Evolutionary conservation across 2,329 filamentous ascomycete genomes (phyloP), one percentile per base, ranked within the genome.

Genomic region (Pleoardoris graminearum): DNA sequence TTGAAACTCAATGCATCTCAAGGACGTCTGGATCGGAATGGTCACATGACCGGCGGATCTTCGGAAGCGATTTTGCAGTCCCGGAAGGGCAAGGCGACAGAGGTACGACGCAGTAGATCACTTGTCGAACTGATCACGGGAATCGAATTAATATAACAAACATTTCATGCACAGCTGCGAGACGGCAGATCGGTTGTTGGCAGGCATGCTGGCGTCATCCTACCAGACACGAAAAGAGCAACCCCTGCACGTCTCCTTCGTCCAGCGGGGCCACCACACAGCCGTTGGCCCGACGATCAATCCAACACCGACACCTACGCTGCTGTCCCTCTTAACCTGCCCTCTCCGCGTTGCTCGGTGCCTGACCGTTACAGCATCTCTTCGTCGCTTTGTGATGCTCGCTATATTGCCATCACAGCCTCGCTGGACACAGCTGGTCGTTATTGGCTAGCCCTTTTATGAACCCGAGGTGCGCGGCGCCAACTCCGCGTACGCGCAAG

Each of bases 401-500:
- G 7, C 14, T 14, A 33, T 16, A 19, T 33, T 38, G 11, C 29
- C 12, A 11, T 43, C 27, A n/a, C 22, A 32, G 39, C 25, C 39
- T 30, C 17, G 16, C 25, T n/a, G 30, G n/a, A 12, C 29, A 23
- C 2, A 12, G 17, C 11, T 29, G 39, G 12, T 4, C n/a, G 29
- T 21, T 14, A 45, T 45, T 45, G 42, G 42, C 30, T 35, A 33
- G 42, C 21, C 42, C 10, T 12, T 41, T 27, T 44, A 33, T 17
- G 29, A 47, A 32, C 44, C 44, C 44, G 44, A 47, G 32, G 37
- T 36, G 19, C 32, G 44, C 32, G 32, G 44, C 44, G 44, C 33
- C 44, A 47, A 36, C 29, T 21, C 44, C 44, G 44, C 44, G 32
- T 47, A 29, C 23, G 42, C n/a, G 29, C 44, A 47, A 37, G 37